phyloP scores from a whole-genome alignment of 225 moss, liverwort and hornwort genomes.

The Pleurozium schreberi region DNA sequence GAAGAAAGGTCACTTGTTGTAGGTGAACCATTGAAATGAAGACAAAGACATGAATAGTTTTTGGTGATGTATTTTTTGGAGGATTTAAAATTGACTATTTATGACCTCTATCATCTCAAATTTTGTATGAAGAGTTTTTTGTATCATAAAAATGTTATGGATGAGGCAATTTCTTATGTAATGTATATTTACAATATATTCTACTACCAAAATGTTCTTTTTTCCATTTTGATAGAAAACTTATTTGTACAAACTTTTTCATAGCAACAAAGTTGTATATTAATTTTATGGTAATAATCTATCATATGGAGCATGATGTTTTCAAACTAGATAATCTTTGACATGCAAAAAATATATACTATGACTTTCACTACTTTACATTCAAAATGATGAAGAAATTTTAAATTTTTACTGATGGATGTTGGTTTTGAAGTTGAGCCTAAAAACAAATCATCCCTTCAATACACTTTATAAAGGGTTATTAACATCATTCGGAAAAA shows the following conservation, averaged over 20 bases:
- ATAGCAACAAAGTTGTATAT: neutral
- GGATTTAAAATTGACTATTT: neutral
- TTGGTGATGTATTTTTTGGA: neutral
- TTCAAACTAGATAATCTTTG: neutral
- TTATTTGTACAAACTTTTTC: accelerated
- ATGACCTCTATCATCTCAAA: neutral
- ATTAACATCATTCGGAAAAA: no score
- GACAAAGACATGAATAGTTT: neutral
- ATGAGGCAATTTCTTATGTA: neutral
- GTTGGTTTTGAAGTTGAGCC: no score
- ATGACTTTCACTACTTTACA: neutral
- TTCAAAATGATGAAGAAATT: no score
- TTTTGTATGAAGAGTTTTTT: neutral
- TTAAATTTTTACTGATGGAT: no score
- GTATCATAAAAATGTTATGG: neutral
- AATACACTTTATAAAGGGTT: no score
- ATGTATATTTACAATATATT: no score
- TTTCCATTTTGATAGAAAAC: neutral
- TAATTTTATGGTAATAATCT: neutral
- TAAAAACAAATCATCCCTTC: no score
- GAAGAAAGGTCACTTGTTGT: neutral
- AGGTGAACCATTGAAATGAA: neutral
- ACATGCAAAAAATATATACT: neutral
- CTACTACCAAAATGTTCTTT: neutral
- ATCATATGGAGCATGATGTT: neutral